These are phyloP conservation scores for Blepharisma japonicum DNA, from an alignment of 73 alveolate species.

Conservation along the genomic window DNA sequence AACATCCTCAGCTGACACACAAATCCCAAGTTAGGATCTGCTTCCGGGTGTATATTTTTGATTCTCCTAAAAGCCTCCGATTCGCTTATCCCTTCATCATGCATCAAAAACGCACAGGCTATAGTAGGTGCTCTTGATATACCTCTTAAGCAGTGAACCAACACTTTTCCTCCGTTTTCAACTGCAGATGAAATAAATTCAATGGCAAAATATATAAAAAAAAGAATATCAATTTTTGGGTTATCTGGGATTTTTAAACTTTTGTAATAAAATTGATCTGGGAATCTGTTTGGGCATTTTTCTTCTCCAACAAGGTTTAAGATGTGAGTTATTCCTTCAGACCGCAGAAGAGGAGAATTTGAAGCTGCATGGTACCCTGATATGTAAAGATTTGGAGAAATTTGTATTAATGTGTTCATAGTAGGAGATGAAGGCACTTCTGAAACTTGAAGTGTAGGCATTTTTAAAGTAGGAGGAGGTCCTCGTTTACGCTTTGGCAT, in stretches of 20 bases:
- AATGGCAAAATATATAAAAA: slow-evolving; percentile 4
- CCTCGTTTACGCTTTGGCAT: too few relatives aligned
- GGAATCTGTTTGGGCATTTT: slow-evolving; percentile 14
- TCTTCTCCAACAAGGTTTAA: slow-evolving; percentile 19
- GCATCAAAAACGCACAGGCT: slow-evolving; percentile 13
- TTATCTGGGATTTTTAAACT: slow-evolving; percentile 12
- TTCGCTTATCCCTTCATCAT: neutral
- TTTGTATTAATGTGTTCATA: neutral
- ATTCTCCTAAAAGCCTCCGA: neutral
- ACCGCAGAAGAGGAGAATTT: neutral
- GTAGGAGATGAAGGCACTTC: too few relatives aligned
- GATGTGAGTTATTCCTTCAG: slow-evolving; percentile 21
- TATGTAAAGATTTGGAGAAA: neutral
- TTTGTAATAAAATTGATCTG: neutral
- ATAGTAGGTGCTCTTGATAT: slow-evolving; percentile 22
- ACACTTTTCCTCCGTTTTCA: slow-evolving; percentile 4
- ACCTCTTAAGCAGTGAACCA: slow-evolving; percentile 1
- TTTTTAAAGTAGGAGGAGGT: too few relatives aligned
- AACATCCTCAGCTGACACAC: slow-evolving; percentile 3
- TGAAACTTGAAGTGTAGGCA: too few relatives aligned
- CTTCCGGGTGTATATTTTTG: neutral
- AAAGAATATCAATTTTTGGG: slow-evolving; percentile 16
- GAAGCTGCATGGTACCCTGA: slow-evolving; percentile 35
- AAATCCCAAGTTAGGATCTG: slow-evolving; percentile 25
- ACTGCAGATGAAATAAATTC: neutral